Evolutionary conservation across 352 stramenopile genomes (phyloP), one percentile per base, ranked within the genome.

Genomic region (Phytopythium sindhum): DNA sequence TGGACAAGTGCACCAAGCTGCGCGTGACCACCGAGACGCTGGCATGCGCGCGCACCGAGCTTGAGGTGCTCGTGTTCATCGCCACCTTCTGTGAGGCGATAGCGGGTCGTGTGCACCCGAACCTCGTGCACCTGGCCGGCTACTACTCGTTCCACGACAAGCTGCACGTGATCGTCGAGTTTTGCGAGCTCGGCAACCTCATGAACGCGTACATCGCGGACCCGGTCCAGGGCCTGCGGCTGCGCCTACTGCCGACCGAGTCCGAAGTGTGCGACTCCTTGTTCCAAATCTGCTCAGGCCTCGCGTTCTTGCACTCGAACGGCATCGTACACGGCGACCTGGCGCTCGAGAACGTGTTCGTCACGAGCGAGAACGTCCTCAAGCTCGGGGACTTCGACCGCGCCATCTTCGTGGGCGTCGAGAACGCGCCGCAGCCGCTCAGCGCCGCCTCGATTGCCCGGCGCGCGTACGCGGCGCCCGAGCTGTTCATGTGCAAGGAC

Each of bases 271-370:
- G 75, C 12, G 69, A 84, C 41, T 66, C 67, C 21, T 84, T 92
- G 71, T 74, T 72, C 35, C 90, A 98, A 68, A 98, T 98, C 75
- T 86, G 95, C 60, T 90, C 84, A 0, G 80, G 73, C 0, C 66
- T 91, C 0, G 68, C 70, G 1, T 89, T 78, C 64, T 59, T 93
- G 26, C 84, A 93, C 52, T 48, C 61, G 24, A 74, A 89, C 39
- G 82, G 82, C 39, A 57, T 91, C 39, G 84, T 73, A 4, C 84
- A 93, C 54, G 65, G 84, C 23, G 85, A 93, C 54, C 59, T 93
- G 39, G 77, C 81, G 28, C 74, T 93, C 4, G 82, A 93, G 64
- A 93, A 93, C 57, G 67, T 93, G n/a, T 88, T 88, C 28, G 75
- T 89, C 26, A 89, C 80, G 14, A 70, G 67, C 29, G 64, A 77